Evolutionary conservation across 768 basidiomycete species (phyloP).

Genomic region (Pleurotus djamor): DNA sequence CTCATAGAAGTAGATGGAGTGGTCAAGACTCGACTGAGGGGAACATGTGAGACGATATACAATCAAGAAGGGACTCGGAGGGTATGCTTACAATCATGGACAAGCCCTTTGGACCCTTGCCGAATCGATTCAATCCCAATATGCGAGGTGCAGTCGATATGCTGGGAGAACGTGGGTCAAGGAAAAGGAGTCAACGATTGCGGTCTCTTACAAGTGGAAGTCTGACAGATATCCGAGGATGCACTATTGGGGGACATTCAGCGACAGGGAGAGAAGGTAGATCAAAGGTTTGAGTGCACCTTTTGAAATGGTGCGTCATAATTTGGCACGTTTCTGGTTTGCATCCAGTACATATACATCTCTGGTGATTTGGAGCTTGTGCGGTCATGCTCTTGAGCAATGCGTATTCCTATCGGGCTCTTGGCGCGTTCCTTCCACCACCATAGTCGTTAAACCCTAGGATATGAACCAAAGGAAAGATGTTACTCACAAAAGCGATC

Average conservation of each 20-base stretch:
- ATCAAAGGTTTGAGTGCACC: constrained; percentile 29
- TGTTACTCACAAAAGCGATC: constrained; percentile 22
- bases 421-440: constrained; percentile 53
- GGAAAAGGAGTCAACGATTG: constrained; percentile 1
- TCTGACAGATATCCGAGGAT: constrained; percentile 82
- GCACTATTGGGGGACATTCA: constrained; percentile 43
- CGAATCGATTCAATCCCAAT: constrained; percentile 48
- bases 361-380: constrained; percentile 41
- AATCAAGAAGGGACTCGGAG: constrained; percentile 6
- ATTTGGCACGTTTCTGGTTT: constrained; percentile 61
- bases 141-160: constrained; percentile 52
- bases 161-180: constrained; percentile 30
- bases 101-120: constrained; percentile 46
- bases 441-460: not conserved
- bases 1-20: constrained; percentile 81
- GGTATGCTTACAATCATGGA: constrained; percentile 56
- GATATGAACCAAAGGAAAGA: not conserved
- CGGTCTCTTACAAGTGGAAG: constrained; percentile 60
- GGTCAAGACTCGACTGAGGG: constrained; percentile 68
- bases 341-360: constrained; percentile 77
- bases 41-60: not conserved
- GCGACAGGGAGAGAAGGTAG: not conserved
- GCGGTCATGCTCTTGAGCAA: constrained; percentile 40
- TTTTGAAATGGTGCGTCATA: constrained; percentile 78
- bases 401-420: constrained; percentile 69